Conservation (phyloP, 805 yeast genomes). For the Ogataea paradorogensis region DNA sequence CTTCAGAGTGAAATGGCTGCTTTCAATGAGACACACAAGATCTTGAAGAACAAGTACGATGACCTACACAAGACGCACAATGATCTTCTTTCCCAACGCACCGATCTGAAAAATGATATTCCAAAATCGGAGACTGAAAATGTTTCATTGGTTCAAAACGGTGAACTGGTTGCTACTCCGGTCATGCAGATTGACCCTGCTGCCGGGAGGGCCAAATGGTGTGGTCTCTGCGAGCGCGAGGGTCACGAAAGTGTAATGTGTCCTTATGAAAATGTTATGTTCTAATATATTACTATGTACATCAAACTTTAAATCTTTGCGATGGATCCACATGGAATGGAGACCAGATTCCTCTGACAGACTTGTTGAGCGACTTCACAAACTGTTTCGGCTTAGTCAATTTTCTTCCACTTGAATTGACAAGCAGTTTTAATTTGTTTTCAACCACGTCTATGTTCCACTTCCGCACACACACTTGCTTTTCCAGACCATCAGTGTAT, state of each 20-base stretch:
- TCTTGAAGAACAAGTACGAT: background rate
- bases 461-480: slow-evolving; percentile 71
- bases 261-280: slow-evolving; percentile 61
- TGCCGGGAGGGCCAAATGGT: slow-evolving; percentile 77
- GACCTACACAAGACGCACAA: background rate
- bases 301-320: slow-evolving; percentile 45
- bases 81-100: background rate
- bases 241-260: slow-evolving; percentile 90
- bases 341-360: slow-evolving; percentile 97
- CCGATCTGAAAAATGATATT: background rate
- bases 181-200: slow-evolving; percentile 55
- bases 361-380: slow-evolving; percentile 74
- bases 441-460: slow-evolving; percentile 58
- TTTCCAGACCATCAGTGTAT: slow-evolving; percentile 39
- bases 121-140: background rate
- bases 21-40: background rate
- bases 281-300: slow-evolving; percentile 21
- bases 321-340: slow-evolving; percentile 75
- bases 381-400: slow-evolving; percentile 65
- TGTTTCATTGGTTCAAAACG: slow-evolving; percentile 10
- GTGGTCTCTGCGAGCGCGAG: slow-evolving; percentile 86
- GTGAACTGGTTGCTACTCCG: slow-evolving; percentile 45
- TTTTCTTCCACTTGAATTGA: slow-evolving; percentile 66
- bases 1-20: background rate
- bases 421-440: slow-evolving; percentile 59